These are phyloP conservation scores for Zea luxurians DNA, from an alignment of 176 grass and related monocot species.

Conservation along the genomic window DNA sequence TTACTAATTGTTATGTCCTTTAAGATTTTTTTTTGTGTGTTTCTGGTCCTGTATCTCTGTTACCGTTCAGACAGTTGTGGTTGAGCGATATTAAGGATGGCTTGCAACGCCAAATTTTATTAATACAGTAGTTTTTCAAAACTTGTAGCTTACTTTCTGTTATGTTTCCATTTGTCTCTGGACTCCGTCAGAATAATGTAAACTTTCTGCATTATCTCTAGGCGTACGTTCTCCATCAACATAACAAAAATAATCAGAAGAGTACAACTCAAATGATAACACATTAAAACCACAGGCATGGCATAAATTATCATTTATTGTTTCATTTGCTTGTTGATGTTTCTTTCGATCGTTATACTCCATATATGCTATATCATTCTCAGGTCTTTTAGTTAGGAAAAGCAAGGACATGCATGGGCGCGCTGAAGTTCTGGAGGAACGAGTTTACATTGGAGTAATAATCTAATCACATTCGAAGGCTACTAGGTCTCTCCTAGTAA, in stretches of 20 bases:
- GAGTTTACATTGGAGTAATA: slow-evolving; percentile 18
- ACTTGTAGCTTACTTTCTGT: slow-evolving; percentile 18
- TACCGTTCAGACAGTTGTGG: too few species aligned
- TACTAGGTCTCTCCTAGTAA: slow-evolving; percentile 22
- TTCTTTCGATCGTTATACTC: slow-evolving; percentile 18
- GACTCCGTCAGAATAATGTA: neutral
- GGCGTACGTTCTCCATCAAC: neutral
- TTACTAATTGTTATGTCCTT: too few species aligned
- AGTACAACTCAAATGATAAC: slow-evolving; percentile 21
- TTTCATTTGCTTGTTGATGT: slow-evolving; percentile 11
- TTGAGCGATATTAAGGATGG: too few species aligned
- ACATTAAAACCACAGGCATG: slow-evolving; percentile 17
- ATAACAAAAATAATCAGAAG: slow-evolving; percentile 12
- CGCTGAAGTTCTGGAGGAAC: slow-evolving; percentile 19
- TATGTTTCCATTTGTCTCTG: slow-evolving; percentile 19
- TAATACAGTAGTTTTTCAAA: neutral
- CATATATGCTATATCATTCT: slow-evolving; percentile 15
- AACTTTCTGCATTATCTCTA: slow-evolving; percentile 26
- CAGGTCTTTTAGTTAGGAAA: slow-evolving; percentile 19
- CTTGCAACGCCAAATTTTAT: too few species aligned
- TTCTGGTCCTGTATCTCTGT: too few species aligned
- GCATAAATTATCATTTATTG: neutral
- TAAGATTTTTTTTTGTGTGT: too few species aligned
- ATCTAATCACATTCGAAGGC: neutral
- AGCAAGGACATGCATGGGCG: neutral